Percentiles rank a stretch among this genome's conserved stretches.
Conservation (phyloP, 1,139 yeast genomes). For the Debaryomycetaceae sp. region DNA sequence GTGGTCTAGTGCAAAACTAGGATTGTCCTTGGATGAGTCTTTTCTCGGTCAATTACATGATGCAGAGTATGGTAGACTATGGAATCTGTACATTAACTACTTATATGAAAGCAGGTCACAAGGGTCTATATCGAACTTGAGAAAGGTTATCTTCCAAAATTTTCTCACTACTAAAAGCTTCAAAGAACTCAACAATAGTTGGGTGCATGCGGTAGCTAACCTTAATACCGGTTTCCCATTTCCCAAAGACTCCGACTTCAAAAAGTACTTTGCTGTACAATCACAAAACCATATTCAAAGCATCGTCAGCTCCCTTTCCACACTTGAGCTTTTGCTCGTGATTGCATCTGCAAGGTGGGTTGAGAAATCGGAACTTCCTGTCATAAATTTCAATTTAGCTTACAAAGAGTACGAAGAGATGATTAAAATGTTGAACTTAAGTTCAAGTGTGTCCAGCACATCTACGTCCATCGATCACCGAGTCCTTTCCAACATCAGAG, state of each 20-base stretch:
- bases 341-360: slow-evolving; percentile 74
- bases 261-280: slow-evolving; percentile 15
- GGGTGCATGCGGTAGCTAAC: slow-evolving; percentile 45
- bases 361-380: slow-evolving; percentile 53
- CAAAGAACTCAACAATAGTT: slow-evolving; percentile 49
- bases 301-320: slow-evolving; percentile 50
- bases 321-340: slow-evolving; percentile 63
- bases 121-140: slow-evolving; percentile 10
- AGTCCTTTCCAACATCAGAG: slow-evolving; percentile 30
- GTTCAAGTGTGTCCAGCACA: slow-evolving; percentile 30
- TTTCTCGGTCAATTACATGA: slow-evolving; percentile 14
- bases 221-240: slow-evolving; percentile 25
- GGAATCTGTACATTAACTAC: slow-evolving; percentile 50
- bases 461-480: slow-evolving; percentile 26
- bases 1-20: slow-evolving; percentile 27
- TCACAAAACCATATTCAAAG: slow-evolving; percentile 23
- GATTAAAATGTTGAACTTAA: slow-evolving; percentile 45
- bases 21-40: slow-evolving; percentile 21
- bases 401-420: slow-evolving; percentile 70
- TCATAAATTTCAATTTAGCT: slow-evolving; percentile 69
- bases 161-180: slow-evolving; percentile 61
- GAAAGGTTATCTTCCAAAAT: slow-evolving; percentile 33
- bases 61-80: slow-evolving; percentile 28
- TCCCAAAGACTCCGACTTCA: slow-evolving; percentile 30
- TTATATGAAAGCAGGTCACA: slow-evolving; percentile 9